Evolutionary conservation across 2,329 filamentous ascomycete genomes (phyloP), one percentile per base, ranked within the genome.

Genomic region (Aureobasidium leucospermi): DNA sequence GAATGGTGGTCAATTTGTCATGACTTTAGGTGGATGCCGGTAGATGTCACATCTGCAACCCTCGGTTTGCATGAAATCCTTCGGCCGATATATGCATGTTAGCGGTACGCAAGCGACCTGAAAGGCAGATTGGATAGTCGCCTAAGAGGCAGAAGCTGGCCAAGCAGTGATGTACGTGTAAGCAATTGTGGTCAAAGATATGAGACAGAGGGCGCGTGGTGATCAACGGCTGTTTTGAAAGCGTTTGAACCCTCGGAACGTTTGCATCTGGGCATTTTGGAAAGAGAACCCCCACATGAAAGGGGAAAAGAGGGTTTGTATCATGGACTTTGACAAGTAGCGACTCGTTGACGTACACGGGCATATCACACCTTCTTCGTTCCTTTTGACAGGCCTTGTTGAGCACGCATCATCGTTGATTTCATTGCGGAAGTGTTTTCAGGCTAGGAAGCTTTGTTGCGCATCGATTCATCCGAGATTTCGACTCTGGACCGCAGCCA

Each of bases 401-500:
- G 28, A 46, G 41, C 41, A 46, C 29, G 52, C 52, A 56, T 45
- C 52, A 46, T 46, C 52, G 52, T 31, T 36, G 31, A 36, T 16
- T 5, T 10, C 6, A n/a, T 52, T 41, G 19, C 19, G 38, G 11
- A 36, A 31, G 19, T 41, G 29, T 10, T n/a, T 29, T 39, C 34
- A 41, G 34, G 49, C 36, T 41, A 23, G 39, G 9, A 6, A 46
- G 32, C 51, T 43, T n/a, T 31, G 16, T 23, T 16, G 39, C 15
- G 39, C n/a, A 42, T 48, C 19, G 19, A 43, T 19, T 45, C 41
- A 42, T 46, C 52, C 52, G 52, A 56, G 52, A 56, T 56, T 56
- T 56, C 16, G 52, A 46, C 52, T 52, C 48, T 52, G 48, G 48
- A 52, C 48, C 48, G 48, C 48, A 39, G 48, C 48, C 48, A 38